phyloP scores from a whole-genome alignment of 2,329 filamentous ascomycete species.

The Alternaria sp. region DNA sequence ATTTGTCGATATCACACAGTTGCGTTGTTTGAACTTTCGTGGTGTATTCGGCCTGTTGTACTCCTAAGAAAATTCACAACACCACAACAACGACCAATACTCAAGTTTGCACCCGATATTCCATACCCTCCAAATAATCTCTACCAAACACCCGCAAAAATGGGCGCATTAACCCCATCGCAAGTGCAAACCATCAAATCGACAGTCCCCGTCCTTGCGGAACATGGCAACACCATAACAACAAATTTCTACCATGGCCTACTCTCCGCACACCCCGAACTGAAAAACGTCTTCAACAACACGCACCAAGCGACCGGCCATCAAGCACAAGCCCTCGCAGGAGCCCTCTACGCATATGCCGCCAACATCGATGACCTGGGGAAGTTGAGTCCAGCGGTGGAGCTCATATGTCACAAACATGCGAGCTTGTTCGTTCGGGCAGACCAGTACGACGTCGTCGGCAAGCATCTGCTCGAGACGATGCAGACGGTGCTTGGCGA shows the following conservation, averaged over 20 bases:
- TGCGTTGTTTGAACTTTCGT: background rate
- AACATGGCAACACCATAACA: conserved; percentile 72
- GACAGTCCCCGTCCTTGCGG: conserved; percentile 71
- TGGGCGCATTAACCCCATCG: conserved; percentile 60
- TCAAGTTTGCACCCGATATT: background rate
- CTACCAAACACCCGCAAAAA: conserved; percentile 2
- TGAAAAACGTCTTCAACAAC: conserved; percentile 74
- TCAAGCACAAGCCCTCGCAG: conserved; percentile 73
- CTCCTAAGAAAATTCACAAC: background rate
- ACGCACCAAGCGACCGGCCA: conserved; percentile 71
- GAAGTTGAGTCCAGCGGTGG: conserved; percentile 61
- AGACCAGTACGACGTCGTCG: conserved; percentile 74
- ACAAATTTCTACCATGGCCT: conserved; percentile 75
- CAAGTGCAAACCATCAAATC: conserved; percentile 71
- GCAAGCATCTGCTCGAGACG: conserved; percentile 70
- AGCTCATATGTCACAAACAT: conserved; percentile 79
- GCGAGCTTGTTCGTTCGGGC: conserved; percentile 71
- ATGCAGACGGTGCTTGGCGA: conserved; percentile 71
- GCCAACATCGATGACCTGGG: conserved; percentile 72
- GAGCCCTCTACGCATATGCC: conserved; percentile 73
- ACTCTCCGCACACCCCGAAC: conserved; percentile 67
- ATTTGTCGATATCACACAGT: rapidly evolving
- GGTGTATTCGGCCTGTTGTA: too few relatives aligned
- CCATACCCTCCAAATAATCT: background rate
- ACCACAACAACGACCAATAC: background rate